phyloP scores from a whole-genome alignment of 177 flowering plant genomes.

The Vitis hybrid region DNA sequence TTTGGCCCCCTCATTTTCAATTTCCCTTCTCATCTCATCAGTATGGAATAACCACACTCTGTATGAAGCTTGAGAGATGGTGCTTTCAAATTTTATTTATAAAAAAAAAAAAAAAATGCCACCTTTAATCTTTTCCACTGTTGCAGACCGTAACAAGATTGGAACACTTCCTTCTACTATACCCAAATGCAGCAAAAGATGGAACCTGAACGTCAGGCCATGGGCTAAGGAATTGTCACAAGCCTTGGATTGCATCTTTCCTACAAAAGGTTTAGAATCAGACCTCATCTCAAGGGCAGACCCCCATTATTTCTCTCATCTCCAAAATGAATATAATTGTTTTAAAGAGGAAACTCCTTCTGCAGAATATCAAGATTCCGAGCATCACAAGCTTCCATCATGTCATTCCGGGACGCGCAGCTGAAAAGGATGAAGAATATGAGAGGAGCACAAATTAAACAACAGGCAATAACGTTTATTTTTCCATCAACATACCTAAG shows the following conservation, averaged over 20 bases:
- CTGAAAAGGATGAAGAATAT: slow-evolving; percentile 37
- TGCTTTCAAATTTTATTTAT: not conserved
- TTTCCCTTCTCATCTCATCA: not conserved
- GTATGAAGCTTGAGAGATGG: not conserved
- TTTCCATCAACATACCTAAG: slow-evolving; percentile 50
- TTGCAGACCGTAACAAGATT: not conserved
- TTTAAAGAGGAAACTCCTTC: slow-evolving; percentile 81
- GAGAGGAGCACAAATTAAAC: not conserved
- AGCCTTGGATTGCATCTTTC: not conserved
- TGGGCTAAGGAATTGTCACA: not conserved
- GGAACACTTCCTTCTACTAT: not conserved
- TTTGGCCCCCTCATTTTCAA: too few relatives aligned
- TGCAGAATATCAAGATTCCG: slow-evolving; percentile 84
- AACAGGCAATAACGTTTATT: too few relatives aligned
- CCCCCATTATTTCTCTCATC: not conserved
- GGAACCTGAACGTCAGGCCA: not conserved
- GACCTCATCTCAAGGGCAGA: slow-evolving; percentile 3
- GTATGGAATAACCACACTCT: not conserved
- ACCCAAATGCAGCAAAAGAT: not conserved
- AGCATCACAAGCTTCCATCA: slow-evolving; percentile 87
- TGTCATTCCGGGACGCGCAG: slow-evolving; percentile 80
- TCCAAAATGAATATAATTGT: not conserved
- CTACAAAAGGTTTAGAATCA: not conserved
- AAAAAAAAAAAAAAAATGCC: not conserved
- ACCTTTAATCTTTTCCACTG: not conserved